Evolutionary conservation across 2,329 filamentous ascomycete genomes (phyloP).

Genomic region (Sclerotiophoma versabilis): DNA sequence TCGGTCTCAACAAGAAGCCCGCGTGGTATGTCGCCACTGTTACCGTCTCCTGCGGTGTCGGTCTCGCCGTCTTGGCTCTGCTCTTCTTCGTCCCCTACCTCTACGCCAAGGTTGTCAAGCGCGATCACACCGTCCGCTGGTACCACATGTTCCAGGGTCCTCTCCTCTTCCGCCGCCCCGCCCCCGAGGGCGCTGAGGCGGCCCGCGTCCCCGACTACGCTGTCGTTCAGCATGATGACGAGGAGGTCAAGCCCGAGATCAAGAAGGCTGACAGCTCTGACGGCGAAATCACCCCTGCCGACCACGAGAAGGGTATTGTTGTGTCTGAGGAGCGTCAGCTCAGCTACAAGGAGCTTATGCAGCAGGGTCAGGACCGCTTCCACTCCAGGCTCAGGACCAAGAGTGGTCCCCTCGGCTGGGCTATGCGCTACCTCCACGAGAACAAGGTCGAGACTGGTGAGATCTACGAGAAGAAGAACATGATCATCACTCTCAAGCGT

Average conservation of each 20-base stretch:
- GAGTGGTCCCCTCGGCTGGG: constrained; percentile 78
- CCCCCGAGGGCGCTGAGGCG: constrained; percentile 59
- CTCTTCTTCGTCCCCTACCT: constrained; percentile 79
- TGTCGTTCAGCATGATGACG: constrained; percentile 69
- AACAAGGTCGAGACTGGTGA: constrained; percentile 76
- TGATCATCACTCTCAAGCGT: constrained; percentile 68
- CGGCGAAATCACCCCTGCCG: constrained; percentile 33
- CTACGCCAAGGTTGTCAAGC: constrained; percentile 71
- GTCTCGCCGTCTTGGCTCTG: constrained; percentile 65
- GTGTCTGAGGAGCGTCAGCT: constrained; percentile 58
- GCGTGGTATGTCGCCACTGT: constrained; percentile 71
- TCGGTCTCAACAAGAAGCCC: constrained; percentile 71
- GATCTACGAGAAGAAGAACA: constrained; percentile 77
- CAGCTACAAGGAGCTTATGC: constrained; percentile 69
- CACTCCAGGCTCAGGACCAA: constrained; percentile 69
- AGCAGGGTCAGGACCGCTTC: constrained; percentile 63
- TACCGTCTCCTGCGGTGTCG: constrained; percentile 68
- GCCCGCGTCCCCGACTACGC: constrained; percentile 77
- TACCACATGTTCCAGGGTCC: constrained; percentile 70
- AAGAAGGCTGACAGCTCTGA: constrained; percentile 42
- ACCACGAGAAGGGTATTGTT: constrained; percentile 38
- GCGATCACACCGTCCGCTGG: constrained; percentile 70
- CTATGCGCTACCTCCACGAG: constrained; percentile 76
- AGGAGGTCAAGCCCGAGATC: constrained; percentile 45
- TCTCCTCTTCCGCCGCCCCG: constrained; percentile 61